Base-by-base conservation (phyloP, 768 basidiomycete genomes). In the Psilocybe sp. region DNA sequence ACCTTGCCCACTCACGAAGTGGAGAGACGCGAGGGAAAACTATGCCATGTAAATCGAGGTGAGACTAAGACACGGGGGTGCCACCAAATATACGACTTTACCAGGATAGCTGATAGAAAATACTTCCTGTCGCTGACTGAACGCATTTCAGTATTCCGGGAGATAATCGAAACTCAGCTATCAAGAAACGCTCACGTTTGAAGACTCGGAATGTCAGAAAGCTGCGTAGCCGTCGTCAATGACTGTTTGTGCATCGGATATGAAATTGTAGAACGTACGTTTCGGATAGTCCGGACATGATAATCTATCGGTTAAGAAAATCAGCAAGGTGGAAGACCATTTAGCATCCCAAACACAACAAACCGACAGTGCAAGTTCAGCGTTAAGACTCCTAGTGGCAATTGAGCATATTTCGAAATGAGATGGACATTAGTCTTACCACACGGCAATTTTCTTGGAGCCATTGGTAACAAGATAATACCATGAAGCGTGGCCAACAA, bases 1-100 rank as follows among this genome's bases (percentile, higher is more conserved):
- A 65, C 67, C 60, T 62, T 67, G 63, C 36, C 67, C 67, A 44
- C 64, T 69, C 65, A 65, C 52, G 47, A 69, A 60, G 56, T 69
- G 68, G 18, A 66, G 35, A 12, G 67, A 46, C 11, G 61, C 64
- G 16, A 69, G 56, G 7, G 49, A 34, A 12, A 64, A 40, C 66
- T 69, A 42, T 12, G 15, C 19, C 19, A 42, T 37, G 20, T 33
- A 14, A 18, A 28, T 36, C 40, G 10, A 19, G 16, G 13, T 23
- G 6, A 19, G 20, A 12, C 16, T 46, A 15, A 14, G n/a, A 23
- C 9, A 9, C 2, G n/a, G n/a, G n/a, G n/a, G n/a, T n/a, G n/a
- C n/a, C n/a, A n/a, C 14, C 16, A 16, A 37, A 15, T n/a, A 32
- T 37, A 14, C 5, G 0, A 31, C 23, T 47, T 45, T 23, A 66